Conservation (phyloP, 164 flowering plant species). For the Berberis vulgaris region DNA sequence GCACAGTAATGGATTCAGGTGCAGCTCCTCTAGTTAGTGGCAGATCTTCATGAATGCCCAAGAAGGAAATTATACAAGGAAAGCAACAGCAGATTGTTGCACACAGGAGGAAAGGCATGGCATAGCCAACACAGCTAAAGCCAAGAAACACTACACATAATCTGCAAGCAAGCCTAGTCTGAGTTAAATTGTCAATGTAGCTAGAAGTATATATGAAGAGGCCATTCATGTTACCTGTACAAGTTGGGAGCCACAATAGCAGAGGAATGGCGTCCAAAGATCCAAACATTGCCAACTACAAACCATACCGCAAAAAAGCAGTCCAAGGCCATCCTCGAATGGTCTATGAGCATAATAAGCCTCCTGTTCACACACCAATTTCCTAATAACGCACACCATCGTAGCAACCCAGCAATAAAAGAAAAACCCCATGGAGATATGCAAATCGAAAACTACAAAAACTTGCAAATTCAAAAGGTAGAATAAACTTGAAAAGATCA, state of each 20-base stretch:
- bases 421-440: too few relatives aligned
- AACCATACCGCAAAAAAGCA: conserved; percentile 75
- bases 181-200: not conserved
- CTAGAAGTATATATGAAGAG: not conserved
- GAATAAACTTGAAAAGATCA: too few relatives aligned
- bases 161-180: conserved; percentile 34
- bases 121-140: conserved; percentile 91
- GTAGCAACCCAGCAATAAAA: too few relatives aligned
- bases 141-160: conserved; percentile 87
- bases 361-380: conserved; percentile 11
- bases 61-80: conserved; percentile 80
- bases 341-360: conserved; percentile 35
- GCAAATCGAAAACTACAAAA: too few relatives aligned
- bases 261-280: conserved; percentile 59
- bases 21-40: conserved; percentile 73
- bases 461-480: too few relatives aligned
- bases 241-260: conserved; percentile 48
- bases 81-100: conserved; percentile 93
- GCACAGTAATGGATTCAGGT: conserved; percentile 60
- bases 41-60: conserved; percentile 74
- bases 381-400: too few relatives aligned
- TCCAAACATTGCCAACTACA: conserved; percentile 67
- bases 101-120: conserved; percentile 92
- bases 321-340: conserved; percentile 48
- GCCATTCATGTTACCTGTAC: conserved; percentile 36